These are phyloP conservation scores for Ganoderma resinaceum DNA, from an alignment of 1,284 basidiomycete species.

Conservation along the genomic window DNA sequence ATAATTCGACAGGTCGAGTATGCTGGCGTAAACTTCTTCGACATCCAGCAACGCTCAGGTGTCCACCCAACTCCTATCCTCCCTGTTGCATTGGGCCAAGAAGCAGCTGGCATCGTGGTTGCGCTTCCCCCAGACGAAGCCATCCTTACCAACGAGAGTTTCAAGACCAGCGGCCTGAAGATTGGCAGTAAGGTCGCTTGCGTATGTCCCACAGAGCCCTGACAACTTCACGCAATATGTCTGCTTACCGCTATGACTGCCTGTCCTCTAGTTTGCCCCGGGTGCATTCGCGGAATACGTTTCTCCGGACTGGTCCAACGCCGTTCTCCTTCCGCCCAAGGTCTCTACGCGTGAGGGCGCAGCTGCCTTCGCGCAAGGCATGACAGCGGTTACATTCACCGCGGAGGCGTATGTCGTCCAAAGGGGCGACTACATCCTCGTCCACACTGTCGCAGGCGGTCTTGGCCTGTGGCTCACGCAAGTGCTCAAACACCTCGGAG, in stretches of 20 bases:
- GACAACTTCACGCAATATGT: background rate
- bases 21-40: conserved; percentile 86
- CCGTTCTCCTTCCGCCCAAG: conserved; percentile 60
- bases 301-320: conserved; percentile 41
- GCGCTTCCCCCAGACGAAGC: conserved; percentile 67
- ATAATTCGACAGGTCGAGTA: conserved; percentile 49
- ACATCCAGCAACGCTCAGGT: conserved; percentile 75
- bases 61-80: conserved; percentile 63
- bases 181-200: conserved; percentile 69
- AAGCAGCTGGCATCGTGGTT: conserved; percentile 80
- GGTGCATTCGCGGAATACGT: conserved; percentile 37
- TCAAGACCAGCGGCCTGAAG: conserved; percentile 61
- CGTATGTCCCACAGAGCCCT: conserved; percentile 47
- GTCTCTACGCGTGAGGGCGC: conserved; percentile 73
- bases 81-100: conserved; percentile 82
- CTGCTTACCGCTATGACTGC: background rate
- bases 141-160: conserved; percentile 62
- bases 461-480: conserved; percentile 71
- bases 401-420: conserved; percentile 88
- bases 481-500: conserved; percentile 74
- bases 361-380: conserved; percentile 51
- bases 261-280: conserved; percentile 49
- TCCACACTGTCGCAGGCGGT: conserved; percentile 94
- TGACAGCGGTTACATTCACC: background rate
- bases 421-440: conserved; percentile 74